These are phyloP conservation scores for Xylaria sp. DNA, from an alignment of 2,329 filamentous ascomycete genomes.

Conservation along the genomic window DNA sequence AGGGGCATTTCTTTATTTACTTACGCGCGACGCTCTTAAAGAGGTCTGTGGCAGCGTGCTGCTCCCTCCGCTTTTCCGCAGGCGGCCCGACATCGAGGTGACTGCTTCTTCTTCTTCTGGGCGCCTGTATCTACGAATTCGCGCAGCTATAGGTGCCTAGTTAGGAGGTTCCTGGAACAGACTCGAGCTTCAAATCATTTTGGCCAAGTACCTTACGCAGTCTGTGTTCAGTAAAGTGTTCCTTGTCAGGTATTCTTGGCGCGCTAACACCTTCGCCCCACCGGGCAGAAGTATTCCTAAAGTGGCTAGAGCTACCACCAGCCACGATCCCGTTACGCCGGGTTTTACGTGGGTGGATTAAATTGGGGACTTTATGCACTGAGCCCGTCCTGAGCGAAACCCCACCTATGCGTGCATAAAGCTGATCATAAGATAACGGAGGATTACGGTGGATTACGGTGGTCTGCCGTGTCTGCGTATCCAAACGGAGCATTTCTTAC, in stretches of 20 bases:
- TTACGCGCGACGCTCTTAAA: constrained; percentile 46
- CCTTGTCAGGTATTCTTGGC: too few species aligned
- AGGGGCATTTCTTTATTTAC: constrained; percentile 37
- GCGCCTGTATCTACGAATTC: background rate
- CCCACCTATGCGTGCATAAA: constrained; percentile 17
- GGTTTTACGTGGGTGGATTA: background rate
- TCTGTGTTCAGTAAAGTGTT: too few species aligned
- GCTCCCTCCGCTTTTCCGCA: constrained; percentile 46
- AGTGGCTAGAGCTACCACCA: too few species aligned
- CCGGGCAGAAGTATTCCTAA: too few species aligned
- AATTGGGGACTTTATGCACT: too few species aligned
- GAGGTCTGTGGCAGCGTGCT: constrained; percentile 39
- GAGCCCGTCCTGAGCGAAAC: constrained; percentile 3
- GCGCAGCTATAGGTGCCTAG: background rate
- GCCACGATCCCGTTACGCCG: too few species aligned
- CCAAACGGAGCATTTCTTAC: constrained; percentile 23
- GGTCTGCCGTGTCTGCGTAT: constrained; percentile 19
- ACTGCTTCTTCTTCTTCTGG: background rate
- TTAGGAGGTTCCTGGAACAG: background rate
- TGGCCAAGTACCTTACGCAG: too few species aligned
- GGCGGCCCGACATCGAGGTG: constrained; percentile 42
- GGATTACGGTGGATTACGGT: constrained; percentile 22
- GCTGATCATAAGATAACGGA: constrained; percentile 21
- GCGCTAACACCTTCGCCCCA: too few species aligned
- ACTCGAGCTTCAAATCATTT: constrained; percentile 23